Conservation (phyloP, 768 basidiomycete genomes). For the Rhodotorula sphaerocarpa region DNA sequence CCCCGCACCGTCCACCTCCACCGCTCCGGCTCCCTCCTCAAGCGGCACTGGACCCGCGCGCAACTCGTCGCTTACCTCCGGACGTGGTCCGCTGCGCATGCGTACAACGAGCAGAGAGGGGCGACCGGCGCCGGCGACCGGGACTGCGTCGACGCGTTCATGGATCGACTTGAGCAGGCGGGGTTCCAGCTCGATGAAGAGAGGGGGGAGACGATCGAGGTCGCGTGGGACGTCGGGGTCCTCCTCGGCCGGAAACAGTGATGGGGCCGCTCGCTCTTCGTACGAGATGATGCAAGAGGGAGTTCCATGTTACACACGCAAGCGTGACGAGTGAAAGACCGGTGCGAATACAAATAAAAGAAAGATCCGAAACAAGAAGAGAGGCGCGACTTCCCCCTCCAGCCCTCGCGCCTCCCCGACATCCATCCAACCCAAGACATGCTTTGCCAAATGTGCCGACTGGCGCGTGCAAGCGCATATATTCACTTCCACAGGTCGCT, state of each 20-base stretch:
- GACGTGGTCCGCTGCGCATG: slow-evolving; percentile 63
- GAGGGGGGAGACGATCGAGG: slow-evolving; percentile 38
- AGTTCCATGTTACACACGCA: too few species aligned
- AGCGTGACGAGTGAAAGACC: too few species aligned
- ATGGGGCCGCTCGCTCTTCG: too few species aligned
- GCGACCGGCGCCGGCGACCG: slow-evolving; percentile 24
- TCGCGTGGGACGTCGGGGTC: slow-evolving; percentile 42
- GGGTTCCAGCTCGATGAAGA: slow-evolving; percentile 27
- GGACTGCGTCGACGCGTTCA: slow-evolving; percentile 15
- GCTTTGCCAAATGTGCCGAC: too few species aligned
- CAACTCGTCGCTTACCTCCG: slow-evolving; percentile 61
- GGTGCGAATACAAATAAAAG: too few species aligned
- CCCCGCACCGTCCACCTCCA: neutral
- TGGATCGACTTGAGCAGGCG: slow-evolving; percentile 23
- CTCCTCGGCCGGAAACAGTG: slow-evolving; percentile 39
- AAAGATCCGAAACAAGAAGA: too few species aligned
- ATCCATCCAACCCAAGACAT: neutral
- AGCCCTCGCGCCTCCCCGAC: too few species aligned
- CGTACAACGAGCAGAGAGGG: slow-evolving; percentile 58
- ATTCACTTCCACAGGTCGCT: neutral
- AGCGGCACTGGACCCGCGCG: slow-evolving; percentile 23
- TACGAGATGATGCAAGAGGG: too few species aligned
- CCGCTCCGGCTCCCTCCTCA: slow-evolving; percentile 2
- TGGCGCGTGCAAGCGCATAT: too few species aligned
- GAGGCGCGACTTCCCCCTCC: too few species aligned